Percentiles rank a stretch among this genome's conserved stretches.
phyloP scores from a whole-genome alignment of 768 basidiomycete species.

The Gyrodon lividus region DNA sequence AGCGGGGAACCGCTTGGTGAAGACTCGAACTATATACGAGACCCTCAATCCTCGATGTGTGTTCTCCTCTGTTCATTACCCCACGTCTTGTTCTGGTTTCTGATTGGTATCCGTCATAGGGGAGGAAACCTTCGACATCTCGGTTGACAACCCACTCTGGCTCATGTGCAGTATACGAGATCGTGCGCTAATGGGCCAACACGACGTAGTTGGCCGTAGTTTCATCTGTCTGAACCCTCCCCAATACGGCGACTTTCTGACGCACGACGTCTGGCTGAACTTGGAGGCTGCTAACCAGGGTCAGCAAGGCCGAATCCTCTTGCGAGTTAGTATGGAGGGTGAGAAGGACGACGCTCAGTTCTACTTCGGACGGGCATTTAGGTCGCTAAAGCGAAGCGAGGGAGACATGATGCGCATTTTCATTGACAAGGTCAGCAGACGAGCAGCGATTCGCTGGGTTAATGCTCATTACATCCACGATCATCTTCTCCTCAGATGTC shows the following conservation, averaged over 20 bases:
- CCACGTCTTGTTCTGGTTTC: slow-evolving; percentile 5
- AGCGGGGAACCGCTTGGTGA: slow-evolving; percentile 83
- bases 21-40: slow-evolving; percentile 96
- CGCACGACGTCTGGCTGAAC: slow-evolving; percentile 91
- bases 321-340: slow-evolving; percentile 96
- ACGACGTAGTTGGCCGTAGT: slow-evolving; percentile 86
- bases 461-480: neutral
- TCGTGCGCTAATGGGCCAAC: slow-evolving; percentile 87
- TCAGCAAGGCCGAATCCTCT: slow-evolving; percentile 70
- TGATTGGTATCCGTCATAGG: slow-evolving; percentile 45
- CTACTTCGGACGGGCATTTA: slow-evolving; percentile 94
- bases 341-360: slow-evolving; percentile 98
- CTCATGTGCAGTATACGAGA: slow-evolving; percentile 94
- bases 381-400: slow-evolving; percentile 89
- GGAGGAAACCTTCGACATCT: slow-evolving; percentile 97
- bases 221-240: slow-evolving; percentile 91
- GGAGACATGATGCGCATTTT: slow-evolving; percentile 95
- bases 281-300: slow-evolving; percentile 58
- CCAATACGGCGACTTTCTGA: slow-evolving; percentile 83
- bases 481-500: slow-evolving; percentile 64
- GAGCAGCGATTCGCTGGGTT: neutral
- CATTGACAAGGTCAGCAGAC: slow-evolving; percentile 80
- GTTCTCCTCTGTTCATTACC: slow-evolving; percentile 27
- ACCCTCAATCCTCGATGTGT: slow-evolving; percentile 84
- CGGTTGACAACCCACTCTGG: slow-evolving; percentile 93